A percentile compares a stretch with the other conserved stretches of the same genome.
Conservation (phyloP, 768 basidiomycete species). For the Lentinula guzmanii region DNA sequence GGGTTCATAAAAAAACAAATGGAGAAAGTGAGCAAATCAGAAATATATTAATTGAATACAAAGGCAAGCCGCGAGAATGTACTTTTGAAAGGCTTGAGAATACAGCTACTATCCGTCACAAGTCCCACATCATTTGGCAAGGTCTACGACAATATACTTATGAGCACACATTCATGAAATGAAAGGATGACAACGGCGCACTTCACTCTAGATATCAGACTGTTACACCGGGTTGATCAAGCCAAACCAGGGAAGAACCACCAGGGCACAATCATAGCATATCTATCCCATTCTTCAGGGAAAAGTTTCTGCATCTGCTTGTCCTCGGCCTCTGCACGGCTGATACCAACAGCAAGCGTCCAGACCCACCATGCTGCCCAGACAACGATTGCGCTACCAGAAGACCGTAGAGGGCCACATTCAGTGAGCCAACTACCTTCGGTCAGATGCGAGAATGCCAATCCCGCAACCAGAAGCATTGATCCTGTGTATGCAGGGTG, state of each 20-base stretch:
- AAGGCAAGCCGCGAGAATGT: background rate
- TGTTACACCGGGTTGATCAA: constrained; percentile 1
- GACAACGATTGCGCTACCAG: constrained; percentile 17
- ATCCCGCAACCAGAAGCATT: constrained; percentile 39
- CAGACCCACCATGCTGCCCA: constrained; percentile 36
- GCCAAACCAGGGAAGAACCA: constrained; percentile 43
- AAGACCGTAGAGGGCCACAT: constrained; percentile 22
- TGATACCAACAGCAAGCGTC: constrained; percentile 35
- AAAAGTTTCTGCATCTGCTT: constrained; percentile 37
- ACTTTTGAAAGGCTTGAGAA: background rate
- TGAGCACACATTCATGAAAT: background rate
- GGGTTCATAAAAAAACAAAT: background rate
- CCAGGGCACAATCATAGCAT: constrained; percentile 32
- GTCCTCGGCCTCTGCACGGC: constrained; percentile 43
- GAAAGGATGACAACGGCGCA: background rate
- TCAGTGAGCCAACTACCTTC: constrained; percentile 38
- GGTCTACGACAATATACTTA: background rate
- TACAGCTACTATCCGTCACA: background rate
- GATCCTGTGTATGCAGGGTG: constrained; percentile 56
- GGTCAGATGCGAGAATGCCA: constrained; percentile 40
- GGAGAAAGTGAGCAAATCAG: background rate
- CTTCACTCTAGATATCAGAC: background rate
- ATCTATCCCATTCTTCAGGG: constrained; percentile 37
- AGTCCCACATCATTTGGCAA: background rate
- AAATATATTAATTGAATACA: background rate